These are phyloP conservation scores for Colletotrichum phormii DNA, from an alignment of 2,329 filamentous ascomycete species.

Conservation along the genomic window DNA sequence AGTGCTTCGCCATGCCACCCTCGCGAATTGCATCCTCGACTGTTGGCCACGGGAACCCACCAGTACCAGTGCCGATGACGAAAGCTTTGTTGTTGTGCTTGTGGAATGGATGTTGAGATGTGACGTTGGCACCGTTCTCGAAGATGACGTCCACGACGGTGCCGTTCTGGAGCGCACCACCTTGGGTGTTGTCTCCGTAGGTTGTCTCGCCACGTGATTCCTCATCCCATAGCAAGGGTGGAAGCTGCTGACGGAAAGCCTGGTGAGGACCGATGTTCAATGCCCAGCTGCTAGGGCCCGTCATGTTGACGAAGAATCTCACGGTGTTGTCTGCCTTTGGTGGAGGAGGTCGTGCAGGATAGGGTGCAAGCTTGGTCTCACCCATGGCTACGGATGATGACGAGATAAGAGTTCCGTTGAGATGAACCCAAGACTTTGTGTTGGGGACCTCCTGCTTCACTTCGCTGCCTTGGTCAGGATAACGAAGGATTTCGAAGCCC, in stretches of 20 bases:
- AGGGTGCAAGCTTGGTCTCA: constrained; percentile 25
- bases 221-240: constrained; percentile 21
- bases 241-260: constrained; percentile 27
- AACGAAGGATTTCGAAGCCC: constrained; percentile 23
- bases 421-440: constrained; percentile 22
- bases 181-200: not conserved
- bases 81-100: constrained; percentile 32
- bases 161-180: constrained; percentile 12
- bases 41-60: constrained; percentile 28
- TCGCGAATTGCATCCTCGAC: constrained; percentile 26
- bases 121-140: constrained; percentile 29
- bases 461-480: constrained; percentile 8
- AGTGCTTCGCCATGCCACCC: constrained; percentile 15
- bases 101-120: constrained; percentile 31
- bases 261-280: constrained; percentile 27
- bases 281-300: constrained; percentile 24
- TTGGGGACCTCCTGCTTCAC: not conserved
- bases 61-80: constrained; percentile 23
- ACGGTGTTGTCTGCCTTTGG: constrained; percentile 20
- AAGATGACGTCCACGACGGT: constrained; percentile 30
- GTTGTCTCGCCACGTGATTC: constrained; percentile 24
- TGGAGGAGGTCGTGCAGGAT: constrained; percentile 19
- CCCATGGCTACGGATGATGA: constrained; percentile 23
- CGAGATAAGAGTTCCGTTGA: constrained; percentile 26
- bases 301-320: constrained; percentile 34